Percentiles rank a stretch among this genome's conserved stretches.
Conservation (phyloP, 306 rosid species). For the Sechiopsis laciniata region DNA sequence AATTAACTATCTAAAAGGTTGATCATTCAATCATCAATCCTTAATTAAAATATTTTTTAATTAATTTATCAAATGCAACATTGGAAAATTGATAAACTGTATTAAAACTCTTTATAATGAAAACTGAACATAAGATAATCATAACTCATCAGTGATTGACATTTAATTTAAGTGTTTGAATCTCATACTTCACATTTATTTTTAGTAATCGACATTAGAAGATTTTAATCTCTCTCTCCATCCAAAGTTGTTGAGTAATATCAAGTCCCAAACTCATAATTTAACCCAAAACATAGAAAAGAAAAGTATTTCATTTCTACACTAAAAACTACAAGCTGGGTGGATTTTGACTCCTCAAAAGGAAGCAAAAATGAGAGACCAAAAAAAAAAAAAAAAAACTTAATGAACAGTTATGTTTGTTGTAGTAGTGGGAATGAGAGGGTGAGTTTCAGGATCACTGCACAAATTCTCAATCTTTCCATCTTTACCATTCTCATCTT, state of each 20-base stretch:
- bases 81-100: neutral
- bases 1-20: no score
- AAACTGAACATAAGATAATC: no score
- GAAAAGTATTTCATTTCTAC: conserved; percentile 3
- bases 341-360: conserved; percentile 16
- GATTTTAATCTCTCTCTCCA: no score
- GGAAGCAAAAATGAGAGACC: conserved; percentile 15
- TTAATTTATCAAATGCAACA: no score
- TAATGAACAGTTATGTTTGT: conserved; percentile 3
- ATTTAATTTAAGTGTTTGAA: no score
- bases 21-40: no score
- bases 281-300: neutral
- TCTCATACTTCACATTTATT: neutral
- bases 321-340: conserved; percentile 16
- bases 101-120: no score
- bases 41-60: no score
- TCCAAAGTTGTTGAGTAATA: no score
- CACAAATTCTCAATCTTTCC: conserved; percentile 27
- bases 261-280: neutral
- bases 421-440: conserved; percentile 31
- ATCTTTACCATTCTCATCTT: no score
- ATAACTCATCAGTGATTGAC: no score
- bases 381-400: conserved; percentile 17
- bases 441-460: conserved; percentile 51
- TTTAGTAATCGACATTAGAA: no score